Conservation (phyloP, 1,139 yeast genomes). For the Suhomyces coccinellae region DNA sequence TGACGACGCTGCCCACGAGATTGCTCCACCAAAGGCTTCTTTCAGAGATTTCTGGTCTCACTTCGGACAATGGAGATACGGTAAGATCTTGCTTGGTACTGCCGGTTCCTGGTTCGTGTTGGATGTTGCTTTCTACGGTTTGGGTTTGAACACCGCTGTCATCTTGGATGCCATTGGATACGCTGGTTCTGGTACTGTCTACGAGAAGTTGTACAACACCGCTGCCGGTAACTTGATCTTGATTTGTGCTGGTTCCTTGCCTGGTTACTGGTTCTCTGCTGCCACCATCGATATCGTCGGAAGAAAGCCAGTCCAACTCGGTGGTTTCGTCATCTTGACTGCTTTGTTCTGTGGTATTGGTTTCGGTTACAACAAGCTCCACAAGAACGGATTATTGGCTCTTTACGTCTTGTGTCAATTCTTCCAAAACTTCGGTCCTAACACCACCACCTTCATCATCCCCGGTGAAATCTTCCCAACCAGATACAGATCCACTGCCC, state of each 20-base stretch:
- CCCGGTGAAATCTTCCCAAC: constrained; percentile 99
- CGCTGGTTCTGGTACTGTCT: constrained; percentile 54
- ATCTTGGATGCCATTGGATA: constrained; percentile 85
- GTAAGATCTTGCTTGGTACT: constrained; percentile 85
- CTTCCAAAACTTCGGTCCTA: constrained; percentile 92
- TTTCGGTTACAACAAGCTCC: constrained; percentile 70
- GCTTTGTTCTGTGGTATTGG: constrained; percentile 70
- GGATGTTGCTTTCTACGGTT: constrained; percentile 94
- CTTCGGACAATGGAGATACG: constrained; percentile 86
- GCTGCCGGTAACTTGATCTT: constrained; percentile 88
- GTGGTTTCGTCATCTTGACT: constrained; percentile 72
- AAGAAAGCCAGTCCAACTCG: constrained; percentile 76
- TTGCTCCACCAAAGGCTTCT: constrained; percentile 59
- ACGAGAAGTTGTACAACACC: constrained; percentile 65
- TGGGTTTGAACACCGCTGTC: constrained; percentile 74
- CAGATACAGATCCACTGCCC: constrained; percentile 96
- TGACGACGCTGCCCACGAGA: constrained; percentile 46
- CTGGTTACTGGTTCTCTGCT: constrained; percentile 84
- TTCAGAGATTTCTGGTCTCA: constrained; percentile 62
- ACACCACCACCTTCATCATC: constrained; percentile 89
- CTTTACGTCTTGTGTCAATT: constrained; percentile 77
- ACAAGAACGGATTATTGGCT: constrained; percentile 66
- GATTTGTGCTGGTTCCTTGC: constrained; percentile 88
- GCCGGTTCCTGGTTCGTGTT: constrained; percentile 96
- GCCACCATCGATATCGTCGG: constrained; percentile 78